Evolutionary conservation across 202 grass and related monocot species (phyloP), one percentile per base, ranked within the genome.

Genomic region (Musa balbisiana): DNA sequence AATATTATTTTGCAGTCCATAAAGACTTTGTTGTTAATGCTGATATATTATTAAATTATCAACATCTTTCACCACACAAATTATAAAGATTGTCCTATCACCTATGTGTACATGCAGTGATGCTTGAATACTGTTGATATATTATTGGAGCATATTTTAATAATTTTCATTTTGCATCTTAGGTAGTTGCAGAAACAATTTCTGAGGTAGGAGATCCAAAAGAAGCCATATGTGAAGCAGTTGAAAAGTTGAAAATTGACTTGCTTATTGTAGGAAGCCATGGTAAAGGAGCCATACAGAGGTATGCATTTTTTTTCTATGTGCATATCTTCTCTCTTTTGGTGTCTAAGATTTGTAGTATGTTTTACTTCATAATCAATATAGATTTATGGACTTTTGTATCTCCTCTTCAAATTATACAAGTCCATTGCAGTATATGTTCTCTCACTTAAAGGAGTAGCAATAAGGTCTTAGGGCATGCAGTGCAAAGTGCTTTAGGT

Each of bases 181-280:
- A 86, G 89, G 73, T 82, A 76, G 55, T 51, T 63, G 84, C 68
- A 67, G 89, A 88, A 76, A 82, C 86, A 76, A 55, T 83, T 49
- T 80, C 75, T 1, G 86, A 85, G 63, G 78, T 87, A 21, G 92
- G 92, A 51, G 84, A 96, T 69, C 80, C 88, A 12, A 96, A 91
- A 80, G 88, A 91, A 72, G 74, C 73, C 60, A 89, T 96, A 64
- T 93, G 87, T 58, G 67, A 84, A 80, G 78, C 77, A 64, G 85
- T 78, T 43, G 83, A 90, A 62, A 73, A 80, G 62, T 62, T 26
- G 76, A 82, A 87, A 64, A 80, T 96, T 3, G 82, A 87, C 63
- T 76, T 96, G 84, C 82, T 96, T 3, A 64, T 96, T 73, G 52
- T 91, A 52, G 88, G 92, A 51, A 96, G 75, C 65, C 86, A 91